A percentile compares a stretch with the other conserved stretches of the same genome.
Evolutionary conservation across 345 rosid species (phyloP).

Genomic region (Brassica carinata): DNA sequence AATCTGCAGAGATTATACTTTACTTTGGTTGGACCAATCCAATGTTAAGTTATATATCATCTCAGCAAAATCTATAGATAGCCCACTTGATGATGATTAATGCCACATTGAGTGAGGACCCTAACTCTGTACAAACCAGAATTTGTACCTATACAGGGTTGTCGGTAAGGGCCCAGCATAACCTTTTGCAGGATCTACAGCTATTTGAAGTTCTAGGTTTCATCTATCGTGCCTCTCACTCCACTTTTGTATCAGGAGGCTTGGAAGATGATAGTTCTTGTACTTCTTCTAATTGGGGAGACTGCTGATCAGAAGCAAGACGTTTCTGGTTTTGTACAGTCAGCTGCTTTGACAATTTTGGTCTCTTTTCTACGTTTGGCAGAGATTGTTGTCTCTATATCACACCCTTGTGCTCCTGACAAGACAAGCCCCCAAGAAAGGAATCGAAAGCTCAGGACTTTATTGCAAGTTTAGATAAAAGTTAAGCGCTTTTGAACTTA

Average conservation of each 20-base stretch:
- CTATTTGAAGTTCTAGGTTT: slow-evolving; percentile 49
- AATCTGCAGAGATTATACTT: slow-evolving; percentile 24
- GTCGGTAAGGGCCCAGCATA: slow-evolving; percentile 58
- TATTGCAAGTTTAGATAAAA: no score
- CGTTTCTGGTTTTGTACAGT: slow-evolving; percentile 63
- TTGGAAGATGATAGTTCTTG: slow-evolving; percentile 61
- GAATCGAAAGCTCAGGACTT: no score
- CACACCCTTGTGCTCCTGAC: slow-evolving; percentile 48
- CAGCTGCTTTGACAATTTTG: slow-evolving; percentile 56
- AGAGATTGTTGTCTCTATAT: slow-evolving; percentile 56
- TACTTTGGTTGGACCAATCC: slow-evolving; percentile 16
- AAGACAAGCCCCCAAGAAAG: slow-evolving; percentile 53
- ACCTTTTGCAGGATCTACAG: slow-evolving; percentile 50
- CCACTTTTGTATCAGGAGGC: slow-evolving; percentile 66
- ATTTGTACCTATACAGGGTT: slow-evolving; percentile 75
- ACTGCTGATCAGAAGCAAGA: slow-evolving; percentile 43
- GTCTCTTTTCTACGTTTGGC: slow-evolving; percentile 53
- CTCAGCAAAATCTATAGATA: slow-evolving; percentile 24
- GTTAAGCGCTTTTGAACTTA: no score
- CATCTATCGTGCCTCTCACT: slow-evolving; percentile 52
- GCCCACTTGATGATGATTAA: slow-evolving; percentile 11
- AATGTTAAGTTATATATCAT: slow-evolving; percentile 21
- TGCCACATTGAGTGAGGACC: slow-evolving; percentile 18
- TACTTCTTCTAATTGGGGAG: slow-evolving; percentile 48
- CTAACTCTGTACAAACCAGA: slow-evolving; percentile 18